These are phyloP conservation scores for Xerocomellus dryophilus DNA, from an alignment of 768 basidiomycete genomes.

Conservation along the genomic window DNA sequence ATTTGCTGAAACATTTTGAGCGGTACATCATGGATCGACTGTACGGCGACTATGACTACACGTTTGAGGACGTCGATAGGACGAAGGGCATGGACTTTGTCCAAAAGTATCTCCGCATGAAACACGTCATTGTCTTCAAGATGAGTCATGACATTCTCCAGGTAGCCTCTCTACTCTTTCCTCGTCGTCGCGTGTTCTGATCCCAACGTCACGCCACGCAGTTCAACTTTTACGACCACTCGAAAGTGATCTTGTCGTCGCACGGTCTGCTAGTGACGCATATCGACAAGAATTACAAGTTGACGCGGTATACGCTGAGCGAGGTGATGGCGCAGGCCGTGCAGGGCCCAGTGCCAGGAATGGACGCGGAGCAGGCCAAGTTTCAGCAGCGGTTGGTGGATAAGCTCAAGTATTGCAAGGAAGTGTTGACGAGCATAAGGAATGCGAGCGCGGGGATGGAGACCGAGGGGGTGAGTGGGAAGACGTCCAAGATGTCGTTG, in stretches of 20 bases:
- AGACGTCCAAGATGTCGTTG: slow-evolving; percentile 21
- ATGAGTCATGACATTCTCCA: slow-evolving; percentile 94
- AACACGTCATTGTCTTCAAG: slow-evolving; percentile 95
- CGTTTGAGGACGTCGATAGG: slow-evolving; percentile 64
- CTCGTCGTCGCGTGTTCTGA: background rate
- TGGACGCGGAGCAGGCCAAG: slow-evolving; percentile 56
- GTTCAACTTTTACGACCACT: slow-evolving; percentile 99
- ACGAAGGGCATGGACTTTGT: slow-evolving; percentile 92
- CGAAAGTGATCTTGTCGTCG: slow-evolving; percentile 86
- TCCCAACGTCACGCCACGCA: slow-evolving; percentile 27
- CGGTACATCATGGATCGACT: slow-evolving; percentile 90
- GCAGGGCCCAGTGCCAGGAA: slow-evolving; percentile 19
- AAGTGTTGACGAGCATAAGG: slow-evolving; percentile 71
- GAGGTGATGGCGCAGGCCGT: slow-evolving; percentile 64
- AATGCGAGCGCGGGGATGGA: slow-evolving; percentile 49
- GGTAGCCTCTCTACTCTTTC: slow-evolving; percentile 43
- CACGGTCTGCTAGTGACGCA: slow-evolving; percentile 78
- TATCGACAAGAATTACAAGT: slow-evolving; percentile 84
- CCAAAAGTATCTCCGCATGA: slow-evolving; percentile 93
- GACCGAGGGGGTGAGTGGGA: slow-evolving; percentile 13
- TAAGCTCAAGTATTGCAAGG: slow-evolving; percentile 77
- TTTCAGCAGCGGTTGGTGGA: slow-evolving; percentile 64
- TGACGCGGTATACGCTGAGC: slow-evolving; percentile 70
- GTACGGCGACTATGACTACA: slow-evolving; percentile 81
- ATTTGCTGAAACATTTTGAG: slow-evolving; percentile 91